These are phyloP conservation scores for Pittosporum tobira DNA, from an alignment of 129 eudicot species.

Conservation along the genomic window DNA sequence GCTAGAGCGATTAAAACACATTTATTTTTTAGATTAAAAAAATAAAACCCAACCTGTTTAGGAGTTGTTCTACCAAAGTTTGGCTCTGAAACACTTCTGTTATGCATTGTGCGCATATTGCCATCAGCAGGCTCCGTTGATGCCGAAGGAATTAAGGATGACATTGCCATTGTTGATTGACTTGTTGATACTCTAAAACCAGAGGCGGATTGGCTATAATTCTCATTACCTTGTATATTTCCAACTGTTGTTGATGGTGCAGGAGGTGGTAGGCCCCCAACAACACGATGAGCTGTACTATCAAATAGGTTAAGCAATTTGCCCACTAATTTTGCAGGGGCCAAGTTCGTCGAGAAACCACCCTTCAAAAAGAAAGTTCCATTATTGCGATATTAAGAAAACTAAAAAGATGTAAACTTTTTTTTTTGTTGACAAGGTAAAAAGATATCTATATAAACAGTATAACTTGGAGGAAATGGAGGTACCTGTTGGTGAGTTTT, in stretches of 20 bases:
- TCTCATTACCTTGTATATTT: slow-evolving; percentile 30
- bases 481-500: slow-evolving; percentile 85
- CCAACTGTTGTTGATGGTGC: slow-evolving; percentile 41
- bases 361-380: slow-evolving; percentile 43
- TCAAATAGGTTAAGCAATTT: slow-evolving; percentile 78
- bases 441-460: neutral
- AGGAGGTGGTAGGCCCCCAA: slow-evolving; percentile 74
- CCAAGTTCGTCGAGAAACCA: slow-evolving; percentile 80
- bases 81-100: slow-evolving; percentile 91
- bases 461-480: neutral
- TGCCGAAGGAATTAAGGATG: slow-evolving; percentile 73
- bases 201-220: slow-evolving; percentile 38
- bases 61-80: slow-evolving; percentile 79
- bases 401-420: neutral
- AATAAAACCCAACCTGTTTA: slow-evolving; percentile 46
- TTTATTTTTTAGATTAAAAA: neutral
- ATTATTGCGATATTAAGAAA: neutral
- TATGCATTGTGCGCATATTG: slow-evolving; percentile 57
- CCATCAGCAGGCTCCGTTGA: slow-evolving; percentile 75
- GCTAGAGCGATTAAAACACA: neutral
- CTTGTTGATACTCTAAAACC: slow-evolving; percentile 64
- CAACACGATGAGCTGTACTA: slow-evolving; percentile 82
- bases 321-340: slow-evolving; percentile 81
- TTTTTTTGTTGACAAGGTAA: neutral
- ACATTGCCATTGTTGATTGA: slow-evolving; percentile 89